Conservation (phyloP, 495 filamentous ascomycete species). For the Talaromyces proteolyticus region DNA sequence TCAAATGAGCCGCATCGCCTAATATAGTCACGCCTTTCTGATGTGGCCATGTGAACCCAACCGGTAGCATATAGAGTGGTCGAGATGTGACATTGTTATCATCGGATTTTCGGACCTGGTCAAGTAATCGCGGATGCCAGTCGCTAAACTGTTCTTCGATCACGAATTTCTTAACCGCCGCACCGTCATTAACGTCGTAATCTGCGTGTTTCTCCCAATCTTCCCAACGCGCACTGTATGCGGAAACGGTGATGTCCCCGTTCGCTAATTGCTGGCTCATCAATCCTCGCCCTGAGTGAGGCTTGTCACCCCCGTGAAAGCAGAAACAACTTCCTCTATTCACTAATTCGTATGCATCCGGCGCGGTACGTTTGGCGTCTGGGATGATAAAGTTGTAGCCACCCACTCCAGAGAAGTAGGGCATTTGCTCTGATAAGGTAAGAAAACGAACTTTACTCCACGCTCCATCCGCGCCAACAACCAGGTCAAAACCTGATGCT, state of each 20-base stretch:
- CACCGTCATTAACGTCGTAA: not conserved
- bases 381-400: slow-evolving; percentile 25
- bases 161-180: not conserved
- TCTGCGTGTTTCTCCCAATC: slow-evolving; percentile 24
- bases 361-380: slow-evolving; percentile 20
- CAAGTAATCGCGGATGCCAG: not conserved
- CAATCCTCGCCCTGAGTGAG: slow-evolving; percentile 31
- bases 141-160: slow-evolving; percentile 9
- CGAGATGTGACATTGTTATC: slow-evolving; percentile 5
- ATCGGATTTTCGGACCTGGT: not conserved
- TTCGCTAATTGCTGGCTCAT: slow-evolving; percentile 38
- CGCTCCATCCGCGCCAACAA: slow-evolving; percentile 59
- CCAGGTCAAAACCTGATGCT: slow-evolving; percentile 32
- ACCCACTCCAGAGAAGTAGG: slow-evolving; percentile 42
- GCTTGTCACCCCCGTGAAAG: too few relatives aligned
- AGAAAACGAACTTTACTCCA: slow-evolving; percentile 47
- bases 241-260: slow-evolving; percentile 32
- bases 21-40: slow-evolving; percentile 40
- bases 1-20: slow-evolving; percentile 55
- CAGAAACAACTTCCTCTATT: too few relatives aligned
- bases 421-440: slow-evolving; percentile 37
- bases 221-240: slow-evolving; percentile 16
- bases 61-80: slow-evolving; percentile 44
- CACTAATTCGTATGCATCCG: slow-evolving; percentile 25
- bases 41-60: slow-evolving; percentile 40